These are phyloP conservation scores for Omphalea diandra DNA, from an alignment of 441 rosid genomes.

Conservation along the genomic window DNA sequence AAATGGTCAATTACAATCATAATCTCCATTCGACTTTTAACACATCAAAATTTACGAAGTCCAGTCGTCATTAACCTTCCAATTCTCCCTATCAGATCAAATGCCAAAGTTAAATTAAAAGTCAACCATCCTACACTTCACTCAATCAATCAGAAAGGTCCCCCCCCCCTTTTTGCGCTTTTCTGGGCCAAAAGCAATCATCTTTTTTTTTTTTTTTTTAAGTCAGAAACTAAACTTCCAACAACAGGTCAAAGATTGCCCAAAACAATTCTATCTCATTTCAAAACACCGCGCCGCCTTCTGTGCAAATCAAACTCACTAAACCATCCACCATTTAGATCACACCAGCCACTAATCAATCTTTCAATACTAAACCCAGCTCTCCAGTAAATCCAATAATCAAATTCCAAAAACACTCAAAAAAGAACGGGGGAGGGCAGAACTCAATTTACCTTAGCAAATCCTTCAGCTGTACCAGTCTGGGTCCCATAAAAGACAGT, in stretches of 20 bases:
- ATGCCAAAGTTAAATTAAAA: not conserved
- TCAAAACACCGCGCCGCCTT: not conserved
- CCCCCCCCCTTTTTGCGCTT: not conserved
- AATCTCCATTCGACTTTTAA: not conserved
- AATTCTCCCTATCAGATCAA: not conserved
- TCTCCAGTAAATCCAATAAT: too few relatives aligned
- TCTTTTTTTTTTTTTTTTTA: not conserved
- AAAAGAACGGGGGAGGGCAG: not conserved
- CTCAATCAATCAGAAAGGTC: not conserved
- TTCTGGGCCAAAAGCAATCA: not conserved
- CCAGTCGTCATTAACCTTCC: not conserved
- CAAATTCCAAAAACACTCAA: not conserved
- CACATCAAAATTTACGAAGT: not conserved
- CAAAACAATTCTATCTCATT: not conserved
- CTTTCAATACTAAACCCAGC: too few relatives aligned
- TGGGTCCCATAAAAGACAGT: slow-evolving; percentile 83
- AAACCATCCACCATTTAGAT: not conserved
- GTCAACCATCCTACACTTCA: not conserved
- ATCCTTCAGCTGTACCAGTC: slow-evolving; percentile 92
- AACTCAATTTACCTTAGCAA: slow-evolving; percentile 70
- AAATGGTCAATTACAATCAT: not conserved
- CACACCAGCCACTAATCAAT: not conserved
- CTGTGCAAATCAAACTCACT: not conserved
- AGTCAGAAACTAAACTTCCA: slow-evolving; percentile 8
- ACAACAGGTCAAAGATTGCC: not conserved